A percentile compares a stretch with the other conserved stretches of the same genome.
Evolutionary conservation across 441 rosid genomes (phyloP).

Genomic region (Rhodomyrtus psidioides): DNA sequence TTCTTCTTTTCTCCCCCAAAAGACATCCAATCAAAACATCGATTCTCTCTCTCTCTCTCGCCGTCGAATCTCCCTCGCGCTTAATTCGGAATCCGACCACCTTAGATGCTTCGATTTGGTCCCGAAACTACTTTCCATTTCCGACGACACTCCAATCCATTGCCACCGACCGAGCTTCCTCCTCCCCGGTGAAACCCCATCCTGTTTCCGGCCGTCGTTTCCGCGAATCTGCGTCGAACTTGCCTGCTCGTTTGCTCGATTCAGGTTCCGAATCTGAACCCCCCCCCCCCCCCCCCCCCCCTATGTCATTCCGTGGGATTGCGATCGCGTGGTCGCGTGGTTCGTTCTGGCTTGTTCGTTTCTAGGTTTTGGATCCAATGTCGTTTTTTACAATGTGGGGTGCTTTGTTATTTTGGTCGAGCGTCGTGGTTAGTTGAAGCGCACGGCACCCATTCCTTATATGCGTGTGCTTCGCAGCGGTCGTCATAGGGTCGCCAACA

Average conservation of each 20-base stretch:
- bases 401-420: not conserved
- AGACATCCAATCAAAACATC: not conserved
- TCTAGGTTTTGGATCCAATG: not conserved
- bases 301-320: not conserved
- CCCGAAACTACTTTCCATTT: not conserved
- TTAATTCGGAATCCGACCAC: not conserved
- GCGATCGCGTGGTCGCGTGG: not conserved
- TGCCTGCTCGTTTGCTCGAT: not conserved
- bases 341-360: not conserved
- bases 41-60: not conserved
- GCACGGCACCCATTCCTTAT: not conserved
- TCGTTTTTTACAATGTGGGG: not conserved
- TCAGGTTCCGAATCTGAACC: not conserved
- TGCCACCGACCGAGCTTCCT: not conserved
- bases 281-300: no score
- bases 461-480: not conserved
- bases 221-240: not conserved
- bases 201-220: no score
- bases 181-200: no score
- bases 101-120: not conserved
- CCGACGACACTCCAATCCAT: not conserved
- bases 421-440: not conserved
- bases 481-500: not conserved
- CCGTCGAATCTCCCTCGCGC: not conserved
- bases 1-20: not conserved